Base-by-base conservation (phyloP, 306 rosid genomes). In the Mimosa bimucronata region DNA sequence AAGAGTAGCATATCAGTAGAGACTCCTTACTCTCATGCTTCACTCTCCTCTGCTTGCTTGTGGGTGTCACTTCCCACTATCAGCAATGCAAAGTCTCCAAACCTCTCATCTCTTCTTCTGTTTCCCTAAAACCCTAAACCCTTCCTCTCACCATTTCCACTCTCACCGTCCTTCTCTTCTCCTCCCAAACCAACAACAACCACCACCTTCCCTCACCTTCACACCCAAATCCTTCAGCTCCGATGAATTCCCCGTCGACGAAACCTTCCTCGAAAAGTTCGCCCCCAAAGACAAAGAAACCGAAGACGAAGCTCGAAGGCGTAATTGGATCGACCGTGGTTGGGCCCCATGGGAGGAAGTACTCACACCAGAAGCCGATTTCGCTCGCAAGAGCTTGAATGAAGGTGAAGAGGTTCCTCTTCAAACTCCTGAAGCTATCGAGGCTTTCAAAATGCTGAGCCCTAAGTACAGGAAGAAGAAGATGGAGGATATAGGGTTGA, bases 281-380 rank as follows among this genome's bases (percentile, higher is more conserved):
- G 88, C 74, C 29, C 89, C 94, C 28, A 88, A 85, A 60, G 88
- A 87, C 82, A 82, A 91, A n/a, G 96, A 92, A 48, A 73, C 98
- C 21, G 98, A 95, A 41, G 98, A 95, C 30, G 97, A 95, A 79
- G 98, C 97, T 25, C 90, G 98, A 7, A 68, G 67, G 12, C 91
- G 91, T 69, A 91, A 93, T 90, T 95, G 98, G 98, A 77, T 89
- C 42, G 97, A 92, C 70, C 97, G 98, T 1, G 97, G 98, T 1
- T 95, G 98, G 98, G 98, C 98, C 23, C 98, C 98, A 0, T 95
- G 98, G 98, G 98, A 95, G 37, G 98, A 95, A 66, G 82, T 95
- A 42, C 92, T 95, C 77, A 66, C 98, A 3, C 97, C 98, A 0
- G 98, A 95, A 73, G 98, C 88, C 2, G 88, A 93, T 64, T 95